phyloP scores from a whole-genome alignment of 73 alveolate species.

The Paramecium sexaurelia region DNA sequence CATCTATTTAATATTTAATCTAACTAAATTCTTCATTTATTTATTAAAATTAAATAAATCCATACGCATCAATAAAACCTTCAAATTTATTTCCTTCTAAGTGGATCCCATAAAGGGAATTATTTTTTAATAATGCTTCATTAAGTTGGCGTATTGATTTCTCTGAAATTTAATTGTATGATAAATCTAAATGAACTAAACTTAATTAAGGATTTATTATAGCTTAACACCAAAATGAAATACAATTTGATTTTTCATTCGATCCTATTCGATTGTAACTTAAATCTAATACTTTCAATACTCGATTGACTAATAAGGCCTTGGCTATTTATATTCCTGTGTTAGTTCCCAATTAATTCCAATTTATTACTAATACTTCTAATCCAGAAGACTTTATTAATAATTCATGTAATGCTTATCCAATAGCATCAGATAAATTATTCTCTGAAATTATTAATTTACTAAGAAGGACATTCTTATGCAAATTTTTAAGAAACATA shows the following conservation, averaged over 20 bases:
- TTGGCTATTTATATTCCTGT: slow-evolving; percentile 20
- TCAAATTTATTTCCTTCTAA: slow-evolving; percentile 43
- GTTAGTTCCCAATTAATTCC: not conserved
- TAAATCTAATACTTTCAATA: slow-evolving; percentile 28
- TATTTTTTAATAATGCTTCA: not conserved
- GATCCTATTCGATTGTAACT: slow-evolving; percentile 48
- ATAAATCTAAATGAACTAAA: slow-evolving; percentile 49
- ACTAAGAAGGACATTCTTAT: not conserved
- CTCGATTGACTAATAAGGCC: not conserved
- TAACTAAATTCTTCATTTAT: not conserved
- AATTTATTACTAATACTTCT: not conserved
- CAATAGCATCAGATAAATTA: slow-evolving; percentile 4
- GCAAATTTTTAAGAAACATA: not conserved
- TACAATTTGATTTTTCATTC: slow-evolving; percentile 32
- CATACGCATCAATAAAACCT: slow-evolving; percentile 35
- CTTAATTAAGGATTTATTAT: not conserved
- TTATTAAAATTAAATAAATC: slow-evolving; percentile 34
- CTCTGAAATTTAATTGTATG: slow-evolving; percentile 2
- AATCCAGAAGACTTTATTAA: not conserved
- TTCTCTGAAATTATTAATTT: not conserved
- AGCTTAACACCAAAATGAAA: slow-evolving; percentile 18
- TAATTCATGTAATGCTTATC: not conserved
- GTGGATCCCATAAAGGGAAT: slow-evolving; percentile 36
- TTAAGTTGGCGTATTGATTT: not conserved
- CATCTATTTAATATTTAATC: slow-evolving; percentile 21